Evolutionary conservation across 2,329 filamentous ascomycete species (phyloP).

Genomic region (Emergomyces africanus): DNA sequence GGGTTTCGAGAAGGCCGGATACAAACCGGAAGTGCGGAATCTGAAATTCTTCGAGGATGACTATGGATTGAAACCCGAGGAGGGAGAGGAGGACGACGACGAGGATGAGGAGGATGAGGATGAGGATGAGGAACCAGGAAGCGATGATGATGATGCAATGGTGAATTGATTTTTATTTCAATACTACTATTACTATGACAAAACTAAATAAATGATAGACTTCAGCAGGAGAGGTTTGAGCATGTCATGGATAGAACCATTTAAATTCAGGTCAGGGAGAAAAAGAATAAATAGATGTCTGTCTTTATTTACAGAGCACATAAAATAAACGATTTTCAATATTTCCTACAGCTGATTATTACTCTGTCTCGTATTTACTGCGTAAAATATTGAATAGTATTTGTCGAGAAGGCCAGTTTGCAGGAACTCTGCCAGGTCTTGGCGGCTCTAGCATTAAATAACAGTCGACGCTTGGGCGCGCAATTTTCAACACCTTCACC

Average conservation of each 20-base stretch:
- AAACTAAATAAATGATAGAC: background rate
- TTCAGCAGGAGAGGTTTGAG: too few relatives aligned
- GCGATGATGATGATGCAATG: slow-evolving; percentile 33
- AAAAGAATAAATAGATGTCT: background rate
- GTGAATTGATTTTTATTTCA: background rate
- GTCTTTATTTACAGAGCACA: too few relatives aligned
- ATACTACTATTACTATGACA: background rate
- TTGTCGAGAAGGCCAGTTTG: background rate
- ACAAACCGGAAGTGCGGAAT: slow-evolving; percentile 60
- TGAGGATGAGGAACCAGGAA: slow-evolving; percentile 32
- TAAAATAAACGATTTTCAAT: too few relatives aligned
- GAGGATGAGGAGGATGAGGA: slow-evolving; percentile 44
- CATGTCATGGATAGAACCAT: background rate
- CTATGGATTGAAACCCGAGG: slow-evolving; percentile 61
- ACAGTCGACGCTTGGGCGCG: too few relatives aligned
- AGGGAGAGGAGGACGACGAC: slow-evolving; percentile 46
- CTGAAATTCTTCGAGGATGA: slow-evolving; percentile 77
- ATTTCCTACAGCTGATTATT: too few relatives aligned
- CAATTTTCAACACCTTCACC: background rate
- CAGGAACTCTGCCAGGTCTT: background rate
- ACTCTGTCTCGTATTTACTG: too few relatives aligned
- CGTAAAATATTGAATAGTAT: too few relatives aligned
- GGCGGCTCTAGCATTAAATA: too few relatives aligned
- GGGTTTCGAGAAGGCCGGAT: slow-evolving; percentile 62
- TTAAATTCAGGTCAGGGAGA: background rate